phyloP scores from a whole-genome alignment of 2,329 filamentous ascomycete species.

The Colletotrichum somersetense region DNA sequence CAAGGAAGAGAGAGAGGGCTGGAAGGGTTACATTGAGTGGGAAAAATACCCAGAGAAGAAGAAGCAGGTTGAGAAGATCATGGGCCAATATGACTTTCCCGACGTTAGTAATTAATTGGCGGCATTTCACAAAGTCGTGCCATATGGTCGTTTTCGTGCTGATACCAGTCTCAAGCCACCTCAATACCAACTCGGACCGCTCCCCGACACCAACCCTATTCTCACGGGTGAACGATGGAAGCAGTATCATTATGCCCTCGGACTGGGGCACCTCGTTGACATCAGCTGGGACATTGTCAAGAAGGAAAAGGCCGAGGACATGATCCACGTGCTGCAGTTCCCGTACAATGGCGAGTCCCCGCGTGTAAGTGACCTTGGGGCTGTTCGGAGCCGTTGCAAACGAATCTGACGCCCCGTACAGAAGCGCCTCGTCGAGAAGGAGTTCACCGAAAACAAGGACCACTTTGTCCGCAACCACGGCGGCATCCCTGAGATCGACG shows the following conservation, averaged over 20 bases:
- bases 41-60: constrained; percentile 78
- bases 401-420: constrained; percentile 56
- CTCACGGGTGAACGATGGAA: constrained; percentile 69
- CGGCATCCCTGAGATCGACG: constrained; percentile 75
- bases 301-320: constrained; percentile 69
- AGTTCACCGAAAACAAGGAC: constrained; percentile 68
- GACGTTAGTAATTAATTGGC: constrained; percentile 35
- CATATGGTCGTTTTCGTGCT: neutral
- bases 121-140: constrained; percentile 1
- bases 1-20: constrained; percentile 28
- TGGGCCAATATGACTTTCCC: constrained; percentile 46
- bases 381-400: too few species aligned
- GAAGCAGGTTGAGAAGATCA: constrained; percentile 66
- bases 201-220: constrained; percentile 70
- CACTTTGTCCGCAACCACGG: constrained; percentile 81
- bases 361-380: neutral
- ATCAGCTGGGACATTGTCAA: constrained; percentile 67
- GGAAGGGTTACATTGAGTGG: constrained; percentile 73
- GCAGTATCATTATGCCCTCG: constrained; percentile 65
- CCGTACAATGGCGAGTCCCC: constrained; percentile 72
- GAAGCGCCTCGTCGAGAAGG: constrained; percentile 65
- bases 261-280: constrained; percentile 62
- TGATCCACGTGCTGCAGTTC: constrained; percentile 73
- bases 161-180: constrained; percentile 53
- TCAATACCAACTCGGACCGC: constrained; percentile 67